phyloP scores from a whole-genome alignment of 2,329 filamentous ascomycete species.

The Colletotrichum sansevieriae region DNA sequence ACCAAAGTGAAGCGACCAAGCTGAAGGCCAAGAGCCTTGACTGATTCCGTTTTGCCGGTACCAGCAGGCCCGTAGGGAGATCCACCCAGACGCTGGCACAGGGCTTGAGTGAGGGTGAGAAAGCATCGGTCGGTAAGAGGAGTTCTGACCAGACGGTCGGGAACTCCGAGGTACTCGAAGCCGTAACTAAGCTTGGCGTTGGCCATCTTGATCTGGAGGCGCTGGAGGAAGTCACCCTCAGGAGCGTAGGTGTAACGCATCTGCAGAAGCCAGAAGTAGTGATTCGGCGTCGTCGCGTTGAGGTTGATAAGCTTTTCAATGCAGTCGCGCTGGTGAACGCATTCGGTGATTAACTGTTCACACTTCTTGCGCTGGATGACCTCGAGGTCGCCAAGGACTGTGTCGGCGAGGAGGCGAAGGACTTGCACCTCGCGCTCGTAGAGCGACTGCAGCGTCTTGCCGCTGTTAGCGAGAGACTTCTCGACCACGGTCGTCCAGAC shows the following conservation, averaged over 20 bases:
- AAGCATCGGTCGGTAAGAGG: slow-evolving; percentile 98
- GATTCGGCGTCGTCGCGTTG: slow-evolving; percentile 79
- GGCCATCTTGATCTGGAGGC: slow-evolving; percentile 94
- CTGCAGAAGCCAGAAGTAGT: slow-evolving; percentile 94
- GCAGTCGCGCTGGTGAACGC: slow-evolving; percentile 95
- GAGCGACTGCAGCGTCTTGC: slow-evolving; percentile 75
- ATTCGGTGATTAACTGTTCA: slow-evolving; percentile 98
- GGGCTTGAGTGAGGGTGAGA: slow-evolving; percentile 94
- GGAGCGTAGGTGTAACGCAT: slow-evolving; percentile 95
- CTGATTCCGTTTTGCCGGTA: slow-evolving; percentile 98
- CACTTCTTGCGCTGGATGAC: slow-evolving; percentile 93
- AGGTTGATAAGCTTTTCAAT: slow-evolving; percentile 87
- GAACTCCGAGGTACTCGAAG: slow-evolving; percentile 97
- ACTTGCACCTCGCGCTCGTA: slow-evolving; percentile 88
- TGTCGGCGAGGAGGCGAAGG: slow-evolving; percentile 86
- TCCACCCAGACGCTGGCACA: slow-evolving; percentile 94
- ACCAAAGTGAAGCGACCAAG: slow-evolving; percentile 97
- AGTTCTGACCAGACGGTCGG: slow-evolving; percentile 94
- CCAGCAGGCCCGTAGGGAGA: slow-evolving; percentile 97
- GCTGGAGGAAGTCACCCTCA: slow-evolving; percentile 84
- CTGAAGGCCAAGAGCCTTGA: slow-evolving; percentile 96
- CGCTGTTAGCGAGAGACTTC: slow-evolving; percentile 78
- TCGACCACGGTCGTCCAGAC: slow-evolving; percentile 94
- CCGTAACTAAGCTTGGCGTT: slow-evolving; percentile 96
- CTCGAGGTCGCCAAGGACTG: slow-evolving; percentile 90